A percentile compares a stretch with the other conserved stretches of the same genome.
Evolutionary conservation across 1,284 basidiomycete species (phyloP).

Genomic region (Sanghuangporus baumii): DNA sequence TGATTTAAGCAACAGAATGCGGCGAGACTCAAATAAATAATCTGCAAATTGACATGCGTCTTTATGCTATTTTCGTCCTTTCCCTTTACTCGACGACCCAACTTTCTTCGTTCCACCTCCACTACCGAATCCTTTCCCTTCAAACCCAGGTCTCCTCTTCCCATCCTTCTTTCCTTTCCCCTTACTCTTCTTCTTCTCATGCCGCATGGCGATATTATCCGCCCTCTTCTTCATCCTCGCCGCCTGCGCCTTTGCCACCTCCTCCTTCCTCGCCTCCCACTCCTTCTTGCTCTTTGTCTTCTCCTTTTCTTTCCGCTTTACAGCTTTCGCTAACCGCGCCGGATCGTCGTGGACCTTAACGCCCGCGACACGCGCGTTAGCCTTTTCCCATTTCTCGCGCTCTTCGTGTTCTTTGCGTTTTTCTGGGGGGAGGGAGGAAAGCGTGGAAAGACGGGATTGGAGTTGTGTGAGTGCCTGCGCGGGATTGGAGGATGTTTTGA

Average conservation of each 20-base stretch:
- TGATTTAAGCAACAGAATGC: background rate
- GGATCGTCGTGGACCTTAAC: slow-evolving; percentile 87
- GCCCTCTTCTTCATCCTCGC: slow-evolving; percentile 82
- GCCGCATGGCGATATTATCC: slow-evolving; percentile 82
- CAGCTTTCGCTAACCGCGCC: slow-evolving; percentile 78
- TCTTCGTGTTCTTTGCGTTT: slow-evolving; percentile 75
- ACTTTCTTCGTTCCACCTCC: slow-evolving; percentile 32
- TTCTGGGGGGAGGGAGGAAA: slow-evolving; percentile 70
- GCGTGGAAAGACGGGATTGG: slow-evolving; percentile 63
- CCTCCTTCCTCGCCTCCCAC: slow-evolving; percentile 84
- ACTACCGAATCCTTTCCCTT: slow-evolving; percentile 72
- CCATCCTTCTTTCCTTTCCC: slow-evolving; percentile 47
- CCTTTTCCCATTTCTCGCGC: slow-evolving; percentile 81
- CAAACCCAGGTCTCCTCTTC: slow-evolving; percentile 79
- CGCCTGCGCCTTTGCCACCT: slow-evolving; percentile 65
- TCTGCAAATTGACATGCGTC: background rate
- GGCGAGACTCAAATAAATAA: background rate
- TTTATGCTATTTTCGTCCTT: slow-evolving; percentile 6
- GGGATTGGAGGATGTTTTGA: slow-evolving; percentile 74
- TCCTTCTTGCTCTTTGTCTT: slow-evolving; percentile 78
- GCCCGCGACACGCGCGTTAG: slow-evolving; percentile 77
- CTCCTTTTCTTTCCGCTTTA: slow-evolving; percentile 84
- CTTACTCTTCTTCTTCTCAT: slow-evolving; percentile 70
- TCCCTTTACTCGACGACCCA: slow-evolving; percentile 20
- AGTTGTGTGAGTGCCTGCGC: slow-evolving; percentile 80